Evolutionary conservation across 148 eudicot genomes (phyloP), one percentile per base, ranked within the genome.

Genomic region (Camellia japonica): DNA sequence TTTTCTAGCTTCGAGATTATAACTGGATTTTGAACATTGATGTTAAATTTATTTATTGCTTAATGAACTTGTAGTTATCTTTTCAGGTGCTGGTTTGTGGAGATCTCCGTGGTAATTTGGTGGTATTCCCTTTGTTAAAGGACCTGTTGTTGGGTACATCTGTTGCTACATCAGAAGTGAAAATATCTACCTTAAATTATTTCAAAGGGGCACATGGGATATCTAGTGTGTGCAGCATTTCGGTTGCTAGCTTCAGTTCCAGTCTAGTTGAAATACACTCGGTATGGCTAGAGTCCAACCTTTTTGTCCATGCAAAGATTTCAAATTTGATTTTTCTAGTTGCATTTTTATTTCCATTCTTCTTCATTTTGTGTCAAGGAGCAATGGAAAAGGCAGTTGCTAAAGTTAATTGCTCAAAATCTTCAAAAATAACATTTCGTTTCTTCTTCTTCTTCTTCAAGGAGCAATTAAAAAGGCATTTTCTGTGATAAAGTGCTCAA

Each of bases 151-250:
- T 77, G 65, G 85, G 75, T 82, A 78, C 75, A 68, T 76, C 89
- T 74, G 68, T 78, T 62, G 82, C 73, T 62, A 82, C 73, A 83
- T 78, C 87, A 41, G 83, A 81, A 61, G 82, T 81, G 82, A 85
- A 85, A 82, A 83, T 86, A 76, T 77, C 84, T 80, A 85, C 89
- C 52, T 14, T 88, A 75, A 87, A 83, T 83, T 86, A 90, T 91
- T 96, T 96, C 83, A 96, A 90, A 90, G 94, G 98, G 79, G 98
- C 98, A 82, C 99, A 96, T 89, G 99, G 99, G 77, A 94, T 96
- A 89, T 96, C 99, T 74, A 82, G 91, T 51, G 98, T 96, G 16
- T 89, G 91, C 89, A 94, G 94, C 85, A 84, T 96, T 79, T 86
- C 93, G 38, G 77, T 91, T 59, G 79, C 84, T 80, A 75, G 80